Evolutionary conservation across 805 yeast species (phyloP), one percentile per base, ranked within the genome.

Genomic region (Saccharomycopsis synnaedendra): DNA sequence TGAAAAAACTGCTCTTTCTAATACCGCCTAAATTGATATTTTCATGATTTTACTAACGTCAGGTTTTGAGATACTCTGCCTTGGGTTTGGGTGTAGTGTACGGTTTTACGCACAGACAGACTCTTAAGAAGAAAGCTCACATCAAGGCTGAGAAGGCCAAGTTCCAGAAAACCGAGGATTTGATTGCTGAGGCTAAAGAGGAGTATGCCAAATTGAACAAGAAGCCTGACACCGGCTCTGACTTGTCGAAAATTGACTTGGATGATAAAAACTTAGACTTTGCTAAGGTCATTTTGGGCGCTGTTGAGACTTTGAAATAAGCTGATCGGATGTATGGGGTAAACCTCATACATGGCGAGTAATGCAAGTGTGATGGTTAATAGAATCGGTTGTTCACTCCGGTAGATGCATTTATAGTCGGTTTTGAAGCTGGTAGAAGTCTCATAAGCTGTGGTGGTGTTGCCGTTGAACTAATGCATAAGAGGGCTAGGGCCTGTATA

Each of bases 61-160:
- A 84, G 83, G 88, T 89, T 62, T 77, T 89, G 63, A 86, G 97
- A 81, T 90, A 93, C 81, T 72, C 95, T 57, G 82, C 94, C 47
- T 76, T 90, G 57, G 90, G 85, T 47, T 78, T 86, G 57, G 98
- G 98, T 66, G 71, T 89, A 50, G 74, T 78, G 53, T 86, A 85
- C 69, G 98, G 98, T 58, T 85, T 87, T 55, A 75, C 75, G 65
- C 95, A 87, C 74, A 85, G 94, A 67, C 70, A 76, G 62, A 66
- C 73, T 46, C 74, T 87, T 59, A 79, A 80, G 59, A 59, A 76
- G 29, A 72, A 73, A 48, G 88, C 82, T 52, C 68, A 65, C 42
- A 72, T 74, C 63, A 70, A 75, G 60, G 76, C 72, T 47, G 85
- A 78, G 59, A 69, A 70, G 47, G 70, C 69, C 40, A 78, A 76